A percentile compares a stretch with the other conserved stretches of the same genome.
phyloP scores from a whole-genome alignment of 176 grass and related monocot species.

The Stipa capillata region DNA sequence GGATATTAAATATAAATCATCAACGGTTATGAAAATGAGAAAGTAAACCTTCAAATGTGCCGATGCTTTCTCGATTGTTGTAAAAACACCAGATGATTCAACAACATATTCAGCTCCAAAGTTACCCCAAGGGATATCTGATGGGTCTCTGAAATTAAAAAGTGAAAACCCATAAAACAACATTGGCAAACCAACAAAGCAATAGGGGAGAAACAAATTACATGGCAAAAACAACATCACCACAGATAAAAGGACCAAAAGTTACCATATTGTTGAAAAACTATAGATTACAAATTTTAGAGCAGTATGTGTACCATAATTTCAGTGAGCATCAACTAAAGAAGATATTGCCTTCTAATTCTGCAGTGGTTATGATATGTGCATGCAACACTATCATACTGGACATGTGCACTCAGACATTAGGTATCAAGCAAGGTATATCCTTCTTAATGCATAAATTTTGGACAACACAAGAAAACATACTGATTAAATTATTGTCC shows the following conservation, averaged over 20 bases:
- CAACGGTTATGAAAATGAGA: not conserved
- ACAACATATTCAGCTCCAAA: slow-evolving; percentile 72
- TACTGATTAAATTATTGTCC: not conserved
- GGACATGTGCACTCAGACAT: not conserved
- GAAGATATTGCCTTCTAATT: not conserved
- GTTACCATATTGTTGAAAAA: not conserved
- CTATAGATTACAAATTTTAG: not conserved
- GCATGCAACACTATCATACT: not conserved
- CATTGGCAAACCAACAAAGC: slow-evolving; percentile 1
- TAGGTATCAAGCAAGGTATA: not conserved
- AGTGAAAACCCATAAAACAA: not conserved
- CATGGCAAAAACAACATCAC: not conserved
- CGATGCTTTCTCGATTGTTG: slow-evolving; percentile 62
- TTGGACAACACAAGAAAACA: not conserved
- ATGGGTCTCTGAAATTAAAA: slow-evolving; percentile 56
- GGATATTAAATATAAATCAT: not conserved
- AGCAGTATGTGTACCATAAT: not conserved
- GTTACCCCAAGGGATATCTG: slow-evolving; percentile 73
- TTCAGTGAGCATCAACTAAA: not conserved
- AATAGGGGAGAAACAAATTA: not conserved
- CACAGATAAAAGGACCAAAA: slow-evolving; percentile 1
- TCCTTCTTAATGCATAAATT: not conserved
- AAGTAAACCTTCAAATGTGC: slow-evolving; percentile 63
- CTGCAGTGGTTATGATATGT: not conserved
- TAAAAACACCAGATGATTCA: slow-evolving; percentile 95